These are phyloP conservation scores for Fusarium sp. DNA, from an alignment of 2,329 filamentous ascomycete species.

Conservation along the genomic window DNA sequence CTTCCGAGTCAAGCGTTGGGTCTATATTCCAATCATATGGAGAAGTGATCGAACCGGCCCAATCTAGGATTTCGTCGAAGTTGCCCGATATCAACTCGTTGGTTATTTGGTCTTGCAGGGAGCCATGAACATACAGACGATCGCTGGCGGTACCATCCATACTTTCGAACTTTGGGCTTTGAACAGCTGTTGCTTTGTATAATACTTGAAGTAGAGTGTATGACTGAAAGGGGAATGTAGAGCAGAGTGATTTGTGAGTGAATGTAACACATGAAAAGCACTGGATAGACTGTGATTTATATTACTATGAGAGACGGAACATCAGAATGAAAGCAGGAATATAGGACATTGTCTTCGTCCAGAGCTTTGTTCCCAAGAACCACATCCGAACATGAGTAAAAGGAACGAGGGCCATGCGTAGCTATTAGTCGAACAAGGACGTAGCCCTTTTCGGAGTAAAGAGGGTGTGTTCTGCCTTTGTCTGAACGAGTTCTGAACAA, in stretches of 20 bases:
- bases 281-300: constrained; percentile 6
- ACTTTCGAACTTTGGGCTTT: neutral
- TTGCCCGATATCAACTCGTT: neutral
- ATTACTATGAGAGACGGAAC: constrained; percentile 15
- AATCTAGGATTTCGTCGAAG: neutral
- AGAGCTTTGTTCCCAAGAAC: constrained; percentile 27
- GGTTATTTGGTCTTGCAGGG: neutral
- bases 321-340: neutral
- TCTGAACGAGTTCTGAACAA: constrained; percentile 11
- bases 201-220: no score
- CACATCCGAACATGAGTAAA: constrained; percentile 8
- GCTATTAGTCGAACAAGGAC: constrained; percentile 20
- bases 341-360: constrained; percentile 16
- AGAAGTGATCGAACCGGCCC: no score
- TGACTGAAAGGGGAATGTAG: neutral
- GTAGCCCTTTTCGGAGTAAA: neutral
- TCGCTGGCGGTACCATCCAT: neutral
- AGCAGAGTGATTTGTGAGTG: neutral
- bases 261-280: neutral
- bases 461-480: constrained; percentile 31
- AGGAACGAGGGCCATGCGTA: neutral
- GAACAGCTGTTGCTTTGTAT: neutral
- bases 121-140: neutral
- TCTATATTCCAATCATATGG: no score
- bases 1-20: no score